phyloP scores from a whole-genome alignment of 805 yeast species.

The Metschnikowia lochheadii region DNA sequence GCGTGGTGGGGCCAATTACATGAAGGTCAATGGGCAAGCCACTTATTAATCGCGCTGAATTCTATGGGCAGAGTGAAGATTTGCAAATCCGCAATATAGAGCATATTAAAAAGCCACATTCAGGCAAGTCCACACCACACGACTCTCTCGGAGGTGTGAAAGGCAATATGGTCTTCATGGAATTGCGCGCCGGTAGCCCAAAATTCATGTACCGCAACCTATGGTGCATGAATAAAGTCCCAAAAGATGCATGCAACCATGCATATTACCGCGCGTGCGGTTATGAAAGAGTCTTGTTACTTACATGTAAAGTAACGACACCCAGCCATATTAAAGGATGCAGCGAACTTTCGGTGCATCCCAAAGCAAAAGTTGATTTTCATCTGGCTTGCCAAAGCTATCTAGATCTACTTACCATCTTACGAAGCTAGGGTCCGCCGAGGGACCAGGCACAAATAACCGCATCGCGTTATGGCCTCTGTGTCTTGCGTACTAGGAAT shows the following conservation, averaged over 20 bases:
- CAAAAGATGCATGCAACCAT: conserved; percentile 3
- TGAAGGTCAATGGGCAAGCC: background rate
- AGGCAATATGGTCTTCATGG: background rate
- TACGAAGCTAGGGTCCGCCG: background rate
- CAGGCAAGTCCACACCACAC: background rate
- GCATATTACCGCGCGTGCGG: conserved; percentile 3
- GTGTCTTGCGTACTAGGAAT: conserved; percentile 1
- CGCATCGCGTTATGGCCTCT: background rate
- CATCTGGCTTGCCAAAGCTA: too few relatives aligned
- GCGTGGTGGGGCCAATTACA: background rate
- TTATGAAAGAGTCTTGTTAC: background rate
- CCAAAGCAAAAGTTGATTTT: background rate
- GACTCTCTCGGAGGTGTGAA: background rate
- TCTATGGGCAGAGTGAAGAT: background rate
- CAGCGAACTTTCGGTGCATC: background rate
- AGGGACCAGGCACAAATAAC: background rate
- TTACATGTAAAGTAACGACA: background rate
- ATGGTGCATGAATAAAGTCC: background rate
- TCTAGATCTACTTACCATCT: background rate
- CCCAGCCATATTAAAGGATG: background rate
- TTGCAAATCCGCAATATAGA: background rate
- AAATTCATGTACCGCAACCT: background rate
- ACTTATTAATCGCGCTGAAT: background rate
- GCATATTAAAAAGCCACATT: background rate
- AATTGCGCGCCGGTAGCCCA: conserved; percentile 5